Conservation (phyloP, 176 grass and related monocot genomes). For the Rhynchospora breviuscula region DNA sequence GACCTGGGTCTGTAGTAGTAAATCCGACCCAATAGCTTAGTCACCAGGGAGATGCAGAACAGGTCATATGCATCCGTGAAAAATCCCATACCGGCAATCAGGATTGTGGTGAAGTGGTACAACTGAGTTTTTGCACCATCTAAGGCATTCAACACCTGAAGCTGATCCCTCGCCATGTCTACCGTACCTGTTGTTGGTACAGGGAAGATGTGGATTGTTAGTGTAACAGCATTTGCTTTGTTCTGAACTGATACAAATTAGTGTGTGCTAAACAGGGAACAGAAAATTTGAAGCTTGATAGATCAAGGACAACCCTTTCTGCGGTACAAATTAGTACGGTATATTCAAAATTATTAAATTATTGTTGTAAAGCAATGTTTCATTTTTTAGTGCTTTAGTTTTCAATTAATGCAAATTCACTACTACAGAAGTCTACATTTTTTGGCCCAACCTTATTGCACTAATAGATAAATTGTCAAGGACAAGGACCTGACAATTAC, state of each 20-base stretch:
- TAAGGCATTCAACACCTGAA: conserved; percentile 27
- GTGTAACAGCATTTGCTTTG: neutral
- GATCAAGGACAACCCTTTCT: too few relatives aligned
- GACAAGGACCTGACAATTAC: neutral
- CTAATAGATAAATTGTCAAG: neutral
- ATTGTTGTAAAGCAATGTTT: neutral
- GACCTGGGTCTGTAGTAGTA: conserved; percentile 16
- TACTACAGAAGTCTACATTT: neutral
- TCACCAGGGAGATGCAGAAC: conserved; percentile 48
- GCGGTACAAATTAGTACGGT: neutral
- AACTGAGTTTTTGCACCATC: conserved; percentile 47
- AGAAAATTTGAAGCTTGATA: neutral
- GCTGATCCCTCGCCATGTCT: conserved; percentile 12
- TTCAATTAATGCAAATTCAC: neutral
- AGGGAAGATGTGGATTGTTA: neutral
- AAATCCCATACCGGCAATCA: conserved; percentile 64
- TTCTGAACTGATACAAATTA: neutral
- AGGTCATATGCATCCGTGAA: conserved; percentile 78
- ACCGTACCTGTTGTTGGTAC: conserved; percentile 3
- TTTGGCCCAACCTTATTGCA: neutral
- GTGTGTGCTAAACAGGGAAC: neutral
- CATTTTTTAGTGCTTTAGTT: neutral
- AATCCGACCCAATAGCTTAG: conserved; percentile 27
- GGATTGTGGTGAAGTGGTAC: conserved; percentile 69
- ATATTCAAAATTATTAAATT: neutral